These are phyloP conservation scores for Sedum album DNA, from an alignment of 164 flowering plant species.

Conservation along the genomic window DNA sequence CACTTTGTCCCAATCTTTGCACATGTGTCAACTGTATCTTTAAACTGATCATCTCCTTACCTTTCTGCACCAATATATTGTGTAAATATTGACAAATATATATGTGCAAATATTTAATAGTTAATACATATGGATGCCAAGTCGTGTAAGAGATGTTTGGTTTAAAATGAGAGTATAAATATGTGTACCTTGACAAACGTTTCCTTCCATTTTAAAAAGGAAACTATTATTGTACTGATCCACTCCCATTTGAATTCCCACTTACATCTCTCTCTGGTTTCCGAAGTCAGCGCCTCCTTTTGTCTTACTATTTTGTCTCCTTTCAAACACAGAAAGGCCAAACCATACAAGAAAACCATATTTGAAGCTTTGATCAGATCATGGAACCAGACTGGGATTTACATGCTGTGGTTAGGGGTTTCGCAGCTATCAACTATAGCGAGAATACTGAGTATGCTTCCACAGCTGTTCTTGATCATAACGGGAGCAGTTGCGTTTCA, in stretches of 20 bases:
- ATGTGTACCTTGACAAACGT: neutral
- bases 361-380: neutral
- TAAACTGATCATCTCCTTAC: neutral
- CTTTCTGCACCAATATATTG: neutral
- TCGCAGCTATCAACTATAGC: conserved; percentile 25
- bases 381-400: conserved; percentile 94
- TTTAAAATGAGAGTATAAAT: neutral
- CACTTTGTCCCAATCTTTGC: neutral
- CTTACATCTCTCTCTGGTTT: neutral
- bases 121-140: conserved; percentile 4
- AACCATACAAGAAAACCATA: neutral
- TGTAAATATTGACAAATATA: neutral
- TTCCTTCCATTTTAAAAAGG: neutral
- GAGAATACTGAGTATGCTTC: conserved; percentile 17
- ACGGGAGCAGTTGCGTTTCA: neutral
- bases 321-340: conserved; percentile 20
- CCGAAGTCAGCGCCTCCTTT: conserved; percentile 8
- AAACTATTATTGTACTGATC: neutral
- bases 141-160: neutral
- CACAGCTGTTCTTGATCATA: conserved; percentile 11
- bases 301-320: conserved; percentile 8
- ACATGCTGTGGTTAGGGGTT: conserved; percentile 91
- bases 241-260: neutral
- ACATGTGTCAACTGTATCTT: neutral
- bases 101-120: neutral